Evolutionary conservation across 2,329 filamentous ascomycete genomes (phyloP).

Genomic region (Didymella sp.): DNA sequence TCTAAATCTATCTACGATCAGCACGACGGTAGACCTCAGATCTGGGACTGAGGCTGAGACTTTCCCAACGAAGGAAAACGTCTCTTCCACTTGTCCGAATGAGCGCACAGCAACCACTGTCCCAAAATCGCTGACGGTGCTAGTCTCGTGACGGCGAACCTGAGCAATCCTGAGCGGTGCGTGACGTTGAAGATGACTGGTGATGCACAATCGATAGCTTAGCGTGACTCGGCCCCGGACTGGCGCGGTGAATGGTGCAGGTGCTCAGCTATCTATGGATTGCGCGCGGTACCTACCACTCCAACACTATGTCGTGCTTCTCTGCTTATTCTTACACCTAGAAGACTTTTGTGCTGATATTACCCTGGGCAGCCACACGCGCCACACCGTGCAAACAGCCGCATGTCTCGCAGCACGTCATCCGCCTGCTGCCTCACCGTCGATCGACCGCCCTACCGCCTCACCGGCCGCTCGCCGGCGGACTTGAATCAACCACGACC

Average conservation of each 20-base stretch:
- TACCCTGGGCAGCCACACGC: constrained; percentile 5
- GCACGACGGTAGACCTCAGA: neutral
- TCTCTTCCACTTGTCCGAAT: neutral
- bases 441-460: constrained; percentile 33
- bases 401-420: constrained; percentile 43
- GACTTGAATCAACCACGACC: constrained; percentile 33
- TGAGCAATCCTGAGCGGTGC: neutral
- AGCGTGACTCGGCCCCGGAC: constrained; percentile 10
- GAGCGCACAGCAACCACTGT: neutral
- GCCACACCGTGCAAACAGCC: constrained; percentile 26
- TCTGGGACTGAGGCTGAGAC: neutral
- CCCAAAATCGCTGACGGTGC: neutral
- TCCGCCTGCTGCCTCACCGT: constrained; percentile 38
- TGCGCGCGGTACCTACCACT: constrained; percentile 2
- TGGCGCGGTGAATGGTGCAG: constrained; percentile 8
- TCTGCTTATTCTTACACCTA: constrained; percentile 16
- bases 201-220: constrained; percentile 29
- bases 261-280: constrained; percentile 4
- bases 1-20: too few species aligned
- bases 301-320: constrained; percentile 9
- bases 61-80: neutral
- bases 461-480: constrained; percentile 38
- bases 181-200: constrained; percentile 18
- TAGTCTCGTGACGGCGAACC: constrained; percentile 9
- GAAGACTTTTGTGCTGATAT: neutral